Conservation (phyloP, 768 basidiomycete genomes). For the Trametes cingulata region DNA sequence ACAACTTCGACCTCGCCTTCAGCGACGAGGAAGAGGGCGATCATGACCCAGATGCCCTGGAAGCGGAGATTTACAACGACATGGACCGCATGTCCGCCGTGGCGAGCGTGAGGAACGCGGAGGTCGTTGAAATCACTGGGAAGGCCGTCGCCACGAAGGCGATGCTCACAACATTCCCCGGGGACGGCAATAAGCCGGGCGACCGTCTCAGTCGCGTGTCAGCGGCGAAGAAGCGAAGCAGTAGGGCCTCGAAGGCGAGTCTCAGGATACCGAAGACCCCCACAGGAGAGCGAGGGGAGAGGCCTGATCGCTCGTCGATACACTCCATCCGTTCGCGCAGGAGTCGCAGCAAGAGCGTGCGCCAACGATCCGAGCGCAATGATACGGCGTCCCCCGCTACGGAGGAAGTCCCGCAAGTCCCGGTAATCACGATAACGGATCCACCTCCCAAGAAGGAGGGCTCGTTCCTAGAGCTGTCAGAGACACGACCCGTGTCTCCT, state of each 20-base stretch:
- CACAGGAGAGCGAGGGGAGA: slow-evolving; percentile 12
- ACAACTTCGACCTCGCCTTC: slow-evolving; percentile 33
- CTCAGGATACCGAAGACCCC: slow-evolving; percentile 55
- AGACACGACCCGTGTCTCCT: slow-evolving; percentile 27
- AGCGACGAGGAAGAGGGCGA: slow-evolving; percentile 20
- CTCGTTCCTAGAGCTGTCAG: slow-evolving; percentile 30
- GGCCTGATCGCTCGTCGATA: slow-evolving; percentile 19
- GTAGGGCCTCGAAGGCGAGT: slow-evolving; percentile 64
- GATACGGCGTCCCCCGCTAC: slow-evolving; percentile 1
- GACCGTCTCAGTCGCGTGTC: slow-evolving; percentile 48
- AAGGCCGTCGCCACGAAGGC: slow-evolving; percentile 41
- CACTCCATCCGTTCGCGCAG: slow-evolving; percentile 18
- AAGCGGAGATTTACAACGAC: slow-evolving; percentile 32
- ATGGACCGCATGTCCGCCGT: slow-evolving; percentile 18
- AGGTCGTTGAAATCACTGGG: slow-evolving; percentile 41
- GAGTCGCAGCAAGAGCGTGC: slow-evolving; percentile 28
- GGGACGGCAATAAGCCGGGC: slow-evolving; percentile 30
- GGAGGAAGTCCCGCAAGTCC: slow-evolving; percentile 22
- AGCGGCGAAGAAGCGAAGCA: slow-evolving; percentile 66
- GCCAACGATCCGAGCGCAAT: slow-evolving; percentile 13
- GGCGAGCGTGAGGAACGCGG: slow-evolving; percentile 30
- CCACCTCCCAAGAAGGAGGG: slow-evolving; percentile 17
- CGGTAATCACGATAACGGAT: slow-evolving; percentile 22
- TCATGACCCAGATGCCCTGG: slow-evolving; percentile 17
- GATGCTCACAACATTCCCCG: slow-evolving; percentile 26